Evolutionary conservation across 2,329 filamentous ascomycete genomes (phyloP), one percentile per base, ranked within the genome.

Genomic region (Pseudogymnoascus sp.): DNA sequence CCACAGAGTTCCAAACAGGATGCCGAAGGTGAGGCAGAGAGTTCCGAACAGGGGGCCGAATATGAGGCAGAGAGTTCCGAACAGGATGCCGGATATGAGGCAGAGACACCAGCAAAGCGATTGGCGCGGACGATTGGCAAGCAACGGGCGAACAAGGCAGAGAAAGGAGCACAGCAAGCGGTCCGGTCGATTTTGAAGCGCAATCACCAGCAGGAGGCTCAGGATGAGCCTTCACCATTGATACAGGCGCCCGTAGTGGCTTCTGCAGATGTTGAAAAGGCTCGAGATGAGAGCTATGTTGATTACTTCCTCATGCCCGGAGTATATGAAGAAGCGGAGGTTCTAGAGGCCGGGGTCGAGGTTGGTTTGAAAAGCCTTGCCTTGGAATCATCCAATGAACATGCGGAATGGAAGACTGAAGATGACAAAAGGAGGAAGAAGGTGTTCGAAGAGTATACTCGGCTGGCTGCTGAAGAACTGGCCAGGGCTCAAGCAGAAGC

Each of bases 401-500:
- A 56, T 56, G 9, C 18, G 16, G 28, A 56, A 21, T 56, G 49
- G 49, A 56, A 56, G 49, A 34, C 49, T 14, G 49, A 56, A 18
- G 49, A 56, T 21, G 49, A 56, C 16, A 21, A 56, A 5, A 18
- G 16, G 25, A 56, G 28, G 28, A 18, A 56, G 49, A 56, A 56
- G 49, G 49, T 28, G 5, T 21, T 56, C 49, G 49, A 56, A 2
- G 49, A 56, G 34, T 56, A 56, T 56, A 56, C n/a, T 34, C 49
- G 49, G 23, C 34, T 56, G 28, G 49, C 16, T 5, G 49, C 49
- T 5, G 49, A 34, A 34, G 28, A 56, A 56, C 49, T 56, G 28
- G 49, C 49, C 28, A 56, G n/a, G 14, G 49, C 49, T 56, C 49
- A 56, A 21, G 49, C 28, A 56, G 49, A 34, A 18, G 49, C 49